Evolutionary conservation across 441 rosid species (phyloP).

Genomic region (Gossypium schwendimanii): DNA sequence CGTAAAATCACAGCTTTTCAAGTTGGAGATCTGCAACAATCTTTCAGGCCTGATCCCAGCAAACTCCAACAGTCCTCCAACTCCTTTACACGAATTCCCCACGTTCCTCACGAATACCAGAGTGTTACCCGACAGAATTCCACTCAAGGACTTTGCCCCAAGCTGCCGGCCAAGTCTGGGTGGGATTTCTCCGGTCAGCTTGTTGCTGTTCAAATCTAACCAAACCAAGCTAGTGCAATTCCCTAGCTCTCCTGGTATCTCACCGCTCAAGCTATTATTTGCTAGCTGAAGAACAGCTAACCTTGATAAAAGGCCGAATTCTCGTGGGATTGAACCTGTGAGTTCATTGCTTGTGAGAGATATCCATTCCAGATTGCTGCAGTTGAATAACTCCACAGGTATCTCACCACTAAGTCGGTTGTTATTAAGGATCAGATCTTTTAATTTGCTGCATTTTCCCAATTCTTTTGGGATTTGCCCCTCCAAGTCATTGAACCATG

Average conservation of each 20-base stretch:
- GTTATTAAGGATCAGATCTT: conserved; percentile 78
- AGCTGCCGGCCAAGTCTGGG: conserved; percentile 81
- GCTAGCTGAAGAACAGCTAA: conserved; percentile 87
- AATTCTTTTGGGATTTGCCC: conserved; percentile 68
- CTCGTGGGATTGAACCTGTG: conserved; percentile 57
- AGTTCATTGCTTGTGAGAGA: conserved; percentile 79
- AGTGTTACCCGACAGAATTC: conserved; percentile 73
- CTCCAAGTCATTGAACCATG: conserved; percentile 80
- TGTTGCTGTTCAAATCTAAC: conserved; percentile 84
- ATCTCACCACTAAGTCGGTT: conserved; percentile 70
- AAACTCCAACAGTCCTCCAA: conserved; percentile 83
- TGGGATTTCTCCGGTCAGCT: conserved; percentile 84
- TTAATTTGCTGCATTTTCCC: conserved; percentile 62
- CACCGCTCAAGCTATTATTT: conserved; percentile 77
- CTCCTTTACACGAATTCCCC: conserved; percentile 95
- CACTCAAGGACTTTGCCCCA: conserved; percentile 70
- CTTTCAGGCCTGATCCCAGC: conserved; percentile 89
- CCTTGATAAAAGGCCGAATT: conserved; percentile 56
- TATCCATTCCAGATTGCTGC: conserved; percentile 85
- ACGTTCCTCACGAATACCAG: conserved; percentile 81
- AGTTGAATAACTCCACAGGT: conserved; percentile 63
- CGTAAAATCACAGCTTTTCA: conserved; percentile 77
- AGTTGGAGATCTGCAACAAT: conserved; percentile 63
- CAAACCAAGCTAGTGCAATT: conserved; percentile 85
- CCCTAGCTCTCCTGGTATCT: conserved; percentile 80